These are phyloP conservation scores for Capillidium rhysosporum DNA, from an alignment of 371 early-diverging fungal species.

Conservation along the genomic window DNA sequence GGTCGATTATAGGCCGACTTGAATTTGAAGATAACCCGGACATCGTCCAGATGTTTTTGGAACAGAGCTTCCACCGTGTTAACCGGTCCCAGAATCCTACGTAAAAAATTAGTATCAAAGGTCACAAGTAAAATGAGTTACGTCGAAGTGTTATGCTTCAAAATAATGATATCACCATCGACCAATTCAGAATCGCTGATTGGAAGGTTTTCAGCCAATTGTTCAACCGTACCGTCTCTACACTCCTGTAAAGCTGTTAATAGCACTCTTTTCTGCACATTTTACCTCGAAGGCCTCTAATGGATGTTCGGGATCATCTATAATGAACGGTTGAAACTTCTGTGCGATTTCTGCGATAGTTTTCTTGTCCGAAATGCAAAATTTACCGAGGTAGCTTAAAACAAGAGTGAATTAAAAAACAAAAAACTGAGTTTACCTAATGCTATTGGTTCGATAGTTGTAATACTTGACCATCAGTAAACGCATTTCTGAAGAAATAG, in stretches of 20 bases:
- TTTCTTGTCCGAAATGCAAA: conserved; percentile 30
- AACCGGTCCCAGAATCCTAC: too few relatives aligned
- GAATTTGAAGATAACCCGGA: conserved; percentile 45
- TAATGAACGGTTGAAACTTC: conserved; percentile 23
- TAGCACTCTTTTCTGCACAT: background rate
- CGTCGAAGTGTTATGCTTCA: conserved; percentile 32
- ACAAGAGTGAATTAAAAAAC: background rate
- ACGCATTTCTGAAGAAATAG: conserved; percentile 15
- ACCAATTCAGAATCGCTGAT: conserved; percentile 62
- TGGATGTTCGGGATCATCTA: conserved; percentile 28
- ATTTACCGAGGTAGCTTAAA: conserved; percentile 33
- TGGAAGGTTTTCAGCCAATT: conserved; percentile 31
- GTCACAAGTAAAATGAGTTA: background rate
- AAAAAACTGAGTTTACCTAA: conserved; percentile 28
- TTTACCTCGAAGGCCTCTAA: conserved; percentile 46
- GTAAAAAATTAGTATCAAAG: too few relatives aligned
- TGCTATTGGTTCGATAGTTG: conserved; percentile 33
- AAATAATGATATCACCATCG: conserved; percentile 80
- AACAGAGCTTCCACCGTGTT: conserved; percentile 33
- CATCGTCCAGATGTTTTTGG: conserved; percentile 46
- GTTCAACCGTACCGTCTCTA: conserved; percentile 75
- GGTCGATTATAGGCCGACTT: conserved; percentile 17
- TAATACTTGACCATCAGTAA: conserved; percentile 67
- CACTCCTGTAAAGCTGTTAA: conserved; percentile 36
- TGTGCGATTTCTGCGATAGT: conserved; percentile 46